A percentile compares a stretch with the other conserved stretches of the same genome.
Conservation (phyloP, 306 rosid species). For the Glycyrrhiza uralensis region DNA sequence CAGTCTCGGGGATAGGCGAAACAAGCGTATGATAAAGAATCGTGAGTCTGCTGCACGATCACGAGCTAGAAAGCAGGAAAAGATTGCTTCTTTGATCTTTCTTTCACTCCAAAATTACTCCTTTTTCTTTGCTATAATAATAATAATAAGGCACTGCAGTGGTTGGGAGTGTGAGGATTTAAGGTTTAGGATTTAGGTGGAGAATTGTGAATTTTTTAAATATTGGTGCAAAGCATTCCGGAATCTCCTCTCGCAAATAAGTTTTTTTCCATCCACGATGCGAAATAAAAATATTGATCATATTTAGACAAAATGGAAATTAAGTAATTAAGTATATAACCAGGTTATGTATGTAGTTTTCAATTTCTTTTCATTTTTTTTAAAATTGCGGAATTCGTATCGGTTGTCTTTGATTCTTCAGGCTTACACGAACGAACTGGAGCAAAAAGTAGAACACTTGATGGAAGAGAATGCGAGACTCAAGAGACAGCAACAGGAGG, state of each 20-base stretch:
- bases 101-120: not conserved
- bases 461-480: slow-evolving; percentile 67
- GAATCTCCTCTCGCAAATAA: too few species aligned
- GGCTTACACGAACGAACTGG: slow-evolving; percentile 86
- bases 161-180: too few species aligned
- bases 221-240: too few species aligned
- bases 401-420: slow-evolving; percentile 18
- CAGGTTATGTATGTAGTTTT: too few species aligned
- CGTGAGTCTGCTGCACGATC: slow-evolving; percentile 96
- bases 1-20: slow-evolving; percentile 35
- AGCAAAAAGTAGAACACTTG: slow-evolving; percentile 53
- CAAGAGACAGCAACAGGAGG: slow-evolving; percentile 63
- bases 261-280: too few species aligned
- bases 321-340: too few species aligned
- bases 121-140: too few species aligned
- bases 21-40: slow-evolving; percentile 87
- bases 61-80: slow-evolving; percentile 87
- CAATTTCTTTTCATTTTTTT: not conserved
- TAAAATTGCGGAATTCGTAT: not conserved
- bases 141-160: too few species aligned
- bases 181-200: too few species aligned
- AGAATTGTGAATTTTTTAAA: too few species aligned
- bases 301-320: not conserved
- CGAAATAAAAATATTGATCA: too few species aligned
- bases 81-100: not conserved